Evolutionary conservation across 2,329 filamentous ascomycete genomes (phyloP).

Genomic region (Sclerotinia glacialis): DNA sequence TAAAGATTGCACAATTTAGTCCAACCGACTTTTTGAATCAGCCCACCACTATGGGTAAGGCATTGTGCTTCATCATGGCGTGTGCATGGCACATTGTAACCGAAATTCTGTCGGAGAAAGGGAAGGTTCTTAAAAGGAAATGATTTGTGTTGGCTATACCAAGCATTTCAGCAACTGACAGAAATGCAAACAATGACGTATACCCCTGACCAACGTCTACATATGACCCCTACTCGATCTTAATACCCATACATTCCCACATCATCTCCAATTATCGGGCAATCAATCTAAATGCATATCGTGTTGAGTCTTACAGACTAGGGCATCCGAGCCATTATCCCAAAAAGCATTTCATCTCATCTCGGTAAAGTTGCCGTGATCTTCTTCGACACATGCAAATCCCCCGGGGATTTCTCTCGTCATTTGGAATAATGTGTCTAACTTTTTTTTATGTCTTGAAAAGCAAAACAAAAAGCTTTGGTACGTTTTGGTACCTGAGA

Average conservation of each 20-base stretch:
- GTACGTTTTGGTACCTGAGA: constrained; percentile 1
- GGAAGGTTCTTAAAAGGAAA: constrained; percentile 1
- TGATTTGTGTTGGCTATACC: neutral
- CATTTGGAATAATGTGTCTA: constrained; percentile 9
- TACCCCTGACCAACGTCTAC: neutral
- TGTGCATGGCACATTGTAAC: neutral
- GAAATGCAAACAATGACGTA: constrained; percentile 1
- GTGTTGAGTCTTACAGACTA: neutral
- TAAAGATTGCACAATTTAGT: neutral
- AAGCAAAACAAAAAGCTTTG: neutral
- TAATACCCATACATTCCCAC: neutral
- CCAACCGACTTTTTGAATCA: neutral
- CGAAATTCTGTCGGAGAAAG: neutral
- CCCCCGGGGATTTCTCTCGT: constrained; percentile 1
- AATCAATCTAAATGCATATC: neutral
- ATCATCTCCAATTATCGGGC: neutral
- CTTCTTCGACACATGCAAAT: constrained; percentile 10
- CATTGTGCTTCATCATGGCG: neutral
- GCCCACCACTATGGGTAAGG: neutral
- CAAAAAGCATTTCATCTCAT: constrained; percentile 5
- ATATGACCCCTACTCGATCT: neutral
- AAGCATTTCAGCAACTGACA: neutral
- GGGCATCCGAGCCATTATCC: constrained; percentile 4
- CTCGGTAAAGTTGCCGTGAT: constrained; percentile 13
- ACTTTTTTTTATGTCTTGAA: neutral